phyloP scores from a whole-genome alignment of 345 rosid genomes.

The Schrenkiella parvula region DNA sequence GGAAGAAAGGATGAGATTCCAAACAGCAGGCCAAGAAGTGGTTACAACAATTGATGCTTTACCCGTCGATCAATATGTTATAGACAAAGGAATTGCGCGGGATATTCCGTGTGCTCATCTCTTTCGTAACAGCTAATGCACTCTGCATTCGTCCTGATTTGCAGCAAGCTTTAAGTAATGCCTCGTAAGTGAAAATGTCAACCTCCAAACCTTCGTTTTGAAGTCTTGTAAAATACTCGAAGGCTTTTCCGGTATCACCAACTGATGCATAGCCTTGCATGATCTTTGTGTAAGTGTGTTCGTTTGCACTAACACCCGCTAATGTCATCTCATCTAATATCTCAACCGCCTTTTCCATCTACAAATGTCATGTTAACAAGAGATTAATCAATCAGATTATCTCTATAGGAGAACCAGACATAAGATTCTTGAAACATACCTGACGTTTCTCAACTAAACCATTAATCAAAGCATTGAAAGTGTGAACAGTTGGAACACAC shows the following conservation, averaged over 20 bases:
- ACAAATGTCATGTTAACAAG: slow-evolving; percentile 17
- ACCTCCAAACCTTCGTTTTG: slow-evolving; percentile 82
- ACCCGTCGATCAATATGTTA: slow-evolving; percentile 96
- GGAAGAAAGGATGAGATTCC: not conserved
- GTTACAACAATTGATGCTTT: not conserved
- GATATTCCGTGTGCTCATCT: slow-evolving; percentile 76
- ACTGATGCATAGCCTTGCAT: slow-evolving; percentile 97
- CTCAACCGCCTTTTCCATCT: slow-evolving; percentile 90
- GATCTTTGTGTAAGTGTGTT: slow-evolving; percentile 88
- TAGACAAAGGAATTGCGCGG: slow-evolving; percentile 76
- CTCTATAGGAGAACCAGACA: not conserved
- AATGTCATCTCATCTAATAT: slow-evolving; percentile 84
- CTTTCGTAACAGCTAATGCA: slow-evolving; percentile 93
- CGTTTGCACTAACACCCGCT: slow-evolving; percentile 74
- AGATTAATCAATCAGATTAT: not conserved
- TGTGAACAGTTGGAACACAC: slow-evolving; percentile 89
- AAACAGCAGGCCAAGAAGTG: not conserved
- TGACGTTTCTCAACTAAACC: slow-evolving; percentile 87
- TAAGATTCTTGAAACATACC: slow-evolving; percentile 40
- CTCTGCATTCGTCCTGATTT: slow-evolving; percentile 98
- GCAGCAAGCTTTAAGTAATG: slow-evolving; percentile 95
- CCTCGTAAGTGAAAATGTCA: slow-evolving; percentile 84
- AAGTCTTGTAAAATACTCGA: slow-evolving; percentile 72
- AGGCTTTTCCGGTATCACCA: slow-evolving; percentile 93
- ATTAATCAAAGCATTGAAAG: slow-evolving; percentile 85